Base-by-base conservation (phyloP, 148 eudicot species). In the Chenopodium quinoa region DNA sequence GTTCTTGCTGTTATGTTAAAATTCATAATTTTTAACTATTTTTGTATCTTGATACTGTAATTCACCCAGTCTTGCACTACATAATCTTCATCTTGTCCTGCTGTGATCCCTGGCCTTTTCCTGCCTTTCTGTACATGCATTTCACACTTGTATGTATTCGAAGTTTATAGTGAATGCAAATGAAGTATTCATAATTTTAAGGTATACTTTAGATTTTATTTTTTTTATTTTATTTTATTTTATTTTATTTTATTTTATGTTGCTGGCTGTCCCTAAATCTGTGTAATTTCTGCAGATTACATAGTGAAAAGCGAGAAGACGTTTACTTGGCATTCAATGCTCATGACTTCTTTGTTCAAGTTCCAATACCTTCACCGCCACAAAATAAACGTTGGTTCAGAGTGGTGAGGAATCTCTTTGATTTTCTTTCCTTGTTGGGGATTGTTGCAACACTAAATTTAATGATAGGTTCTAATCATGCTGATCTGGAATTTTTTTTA, bases 251-350 rank as follows among this genome's bases (percentile, higher is more conserved):
- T 27, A 0, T 14, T 6, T 14, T 54, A 44, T 56, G 73, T 25
- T 25, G 8, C 20, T 78, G 31, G 44, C 44, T 76, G n/a, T 31
- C 34, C 16, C 10, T 74, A 58, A 6, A 65, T 52, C 48, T 75
- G 13, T 71, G 78, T 47, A 22, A 19, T 80, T 66, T 85, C 22
- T 81, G 83, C 90, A 96, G 99, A 75, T 86, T 91, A 71, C 99
- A 96, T 79, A 94, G 90, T 63, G 83, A 85, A 46, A 79, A 83
- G 73, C 91, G 93, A 71, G 86, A 87, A 79, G 92, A 92, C 81
- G 77, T 93, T 22, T 93, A 88, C 87, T 67, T 96, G 88, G 99
- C 99, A 19, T 96, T 96, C 86, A 96, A 96, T 76, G 93, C 98
- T 70, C 99, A 96, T 82, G 92, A 91, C 80, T 96, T 84, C 83